Evolutionary conservation across 306 rosid species (phyloP).

Genomic region (Vigna angularis): DNA sequence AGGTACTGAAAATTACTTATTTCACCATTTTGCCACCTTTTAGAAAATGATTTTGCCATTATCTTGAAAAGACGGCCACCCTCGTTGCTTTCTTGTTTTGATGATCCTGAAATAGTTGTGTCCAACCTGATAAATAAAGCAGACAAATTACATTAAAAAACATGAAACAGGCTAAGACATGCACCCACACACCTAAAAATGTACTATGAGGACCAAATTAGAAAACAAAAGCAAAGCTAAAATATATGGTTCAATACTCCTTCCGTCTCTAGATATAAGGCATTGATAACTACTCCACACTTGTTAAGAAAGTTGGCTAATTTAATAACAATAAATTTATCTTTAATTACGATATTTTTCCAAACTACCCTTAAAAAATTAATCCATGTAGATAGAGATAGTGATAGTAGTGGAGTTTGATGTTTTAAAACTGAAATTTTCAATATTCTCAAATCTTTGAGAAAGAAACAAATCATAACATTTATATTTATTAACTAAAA

Average conservation of each 20-base stretch:
- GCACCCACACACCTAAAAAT: neutral
- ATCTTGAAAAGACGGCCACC: constrained; percentile 95
- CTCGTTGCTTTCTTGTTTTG: constrained; percentile 91
- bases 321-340: too few relatives aligned
- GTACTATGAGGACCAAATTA: neutral
- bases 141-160: constrained; percentile 22
- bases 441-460: too few relatives aligned
- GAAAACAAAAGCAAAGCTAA: constrained; percentile 20
- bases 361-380: too few relatives aligned
- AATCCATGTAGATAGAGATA: too few relatives aligned
- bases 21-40: constrained; percentile 99
- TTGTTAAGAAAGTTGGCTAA: too few relatives aligned
- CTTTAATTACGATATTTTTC: too few relatives aligned
- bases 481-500: too few relatives aligned
- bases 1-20: constrained; percentile 99
- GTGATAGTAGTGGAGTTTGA: too few relatives aligned
- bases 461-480: too few relatives aligned
- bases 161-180: neutral
- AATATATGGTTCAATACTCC: constrained; percentile 20
- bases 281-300: too few relatives aligned
- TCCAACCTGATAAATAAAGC: constrained; percentile 78
- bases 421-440: too few relatives aligned
- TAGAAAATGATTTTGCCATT: constrained; percentile 94
- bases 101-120: constrained; percentile 96
- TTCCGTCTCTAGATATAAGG: too few relatives aligned